Evolutionary conservation across 768 basidiomycete species (phyloP).

Genomic region (Tremella fuciformis): DNA sequence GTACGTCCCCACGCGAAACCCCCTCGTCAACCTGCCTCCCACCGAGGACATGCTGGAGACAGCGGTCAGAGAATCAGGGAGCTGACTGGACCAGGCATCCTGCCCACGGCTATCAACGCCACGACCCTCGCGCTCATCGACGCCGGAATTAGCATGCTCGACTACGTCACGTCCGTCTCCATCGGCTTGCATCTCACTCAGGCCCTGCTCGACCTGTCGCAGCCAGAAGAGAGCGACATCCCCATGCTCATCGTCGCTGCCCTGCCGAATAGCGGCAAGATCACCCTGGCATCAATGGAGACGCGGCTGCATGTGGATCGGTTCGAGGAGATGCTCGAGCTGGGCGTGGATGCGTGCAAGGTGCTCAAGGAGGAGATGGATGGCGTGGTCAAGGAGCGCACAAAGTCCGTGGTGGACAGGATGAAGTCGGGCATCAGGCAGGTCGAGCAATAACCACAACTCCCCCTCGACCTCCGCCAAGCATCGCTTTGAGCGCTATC

Average conservation of each 20-base stretch:
- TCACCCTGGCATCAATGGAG: slow-evolving; percentile 88
- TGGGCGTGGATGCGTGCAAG: slow-evolving; percentile 73
- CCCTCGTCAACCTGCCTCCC: not conserved
- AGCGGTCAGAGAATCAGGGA: not conserved
- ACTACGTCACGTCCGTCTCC: slow-evolving; percentile 86
- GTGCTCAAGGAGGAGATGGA: slow-evolving; percentile 84
- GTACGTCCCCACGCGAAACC: slow-evolving; percentile 35
- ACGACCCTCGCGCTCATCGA: slow-evolving; percentile 86
- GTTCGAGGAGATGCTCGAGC: slow-evolving; percentile 79
- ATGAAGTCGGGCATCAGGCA: slow-evolving; percentile 54
- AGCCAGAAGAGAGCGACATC: slow-evolving; percentile 83
- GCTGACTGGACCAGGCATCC: slow-evolving; percentile 58
- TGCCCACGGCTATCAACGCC: slow-evolving; percentile 89
- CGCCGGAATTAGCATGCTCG: slow-evolving; percentile 83
- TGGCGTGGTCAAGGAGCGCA: slow-evolving; percentile 63
- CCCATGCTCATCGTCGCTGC: slow-evolving; percentile 85
- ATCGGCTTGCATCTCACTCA: slow-evolving; percentile 71
- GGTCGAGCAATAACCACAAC: not conserved
- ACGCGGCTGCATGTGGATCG: slow-evolving; percentile 87
- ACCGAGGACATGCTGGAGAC: not conserved
- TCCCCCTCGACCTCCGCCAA: not conserved
- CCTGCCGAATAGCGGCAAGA: slow-evolving; percentile 78
- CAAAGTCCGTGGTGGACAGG: slow-evolving; percentile 62
- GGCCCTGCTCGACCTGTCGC: slow-evolving; percentile 81
- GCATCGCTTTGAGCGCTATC: not conserved